Evolutionary conservation across 768 basidiomycete species (phyloP).

Genomic region (Hypholoma fasciculare): DNA sequence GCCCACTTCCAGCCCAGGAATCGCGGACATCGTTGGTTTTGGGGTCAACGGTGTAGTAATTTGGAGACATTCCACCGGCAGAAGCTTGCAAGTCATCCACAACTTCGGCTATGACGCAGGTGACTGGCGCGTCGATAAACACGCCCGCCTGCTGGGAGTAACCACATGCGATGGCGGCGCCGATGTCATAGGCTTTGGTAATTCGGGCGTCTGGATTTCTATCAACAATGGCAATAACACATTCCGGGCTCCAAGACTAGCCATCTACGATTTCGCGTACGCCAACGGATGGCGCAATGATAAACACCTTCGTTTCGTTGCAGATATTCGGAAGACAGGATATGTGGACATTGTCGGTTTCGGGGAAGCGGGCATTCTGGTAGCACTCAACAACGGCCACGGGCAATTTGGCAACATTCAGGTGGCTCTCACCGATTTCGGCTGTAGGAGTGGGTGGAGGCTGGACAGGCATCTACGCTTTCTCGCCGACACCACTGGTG

Average conservation of each 20-base stretch:
- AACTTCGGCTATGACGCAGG: conserved; percentile 13
- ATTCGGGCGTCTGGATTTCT: conserved; percentile 12
- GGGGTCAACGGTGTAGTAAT: conserved; percentile 4
- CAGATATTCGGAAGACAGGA: conserved; percentile 10
- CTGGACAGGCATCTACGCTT: conserved; percentile 6
- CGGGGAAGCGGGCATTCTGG: conserved; percentile 7
- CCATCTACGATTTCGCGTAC: conserved; percentile 7
- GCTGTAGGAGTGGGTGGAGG: conserved; percentile 4
- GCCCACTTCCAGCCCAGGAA: conserved; percentile 6
- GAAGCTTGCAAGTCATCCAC: background rate
- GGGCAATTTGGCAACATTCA: conserved; percentile 1
- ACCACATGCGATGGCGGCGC: conserved; percentile 6
- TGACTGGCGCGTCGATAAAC: conserved; percentile 15
- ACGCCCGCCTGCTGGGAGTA: conserved; percentile 16
- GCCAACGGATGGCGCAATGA: conserved; percentile 9
- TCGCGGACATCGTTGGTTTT: conserved; percentile 11
- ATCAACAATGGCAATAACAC: conserved; percentile 17
- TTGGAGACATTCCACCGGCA: background rate
- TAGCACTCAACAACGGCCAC: conserved; percentile 13
- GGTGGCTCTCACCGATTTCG: conserved; percentile 2
- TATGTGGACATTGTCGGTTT: conserved; percentile 17
- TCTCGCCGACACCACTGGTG: conserved; percentile 2
- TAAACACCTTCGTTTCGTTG: conserved; percentile 15
- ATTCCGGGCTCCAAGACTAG: conserved; percentile 7
- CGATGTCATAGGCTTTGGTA: conserved; percentile 19